These are phyloP conservation scores for Rhodotorula toruloides DNA, from an alignment of 768 basidiomycete genomes.

Conservation along the genomic window DNA sequence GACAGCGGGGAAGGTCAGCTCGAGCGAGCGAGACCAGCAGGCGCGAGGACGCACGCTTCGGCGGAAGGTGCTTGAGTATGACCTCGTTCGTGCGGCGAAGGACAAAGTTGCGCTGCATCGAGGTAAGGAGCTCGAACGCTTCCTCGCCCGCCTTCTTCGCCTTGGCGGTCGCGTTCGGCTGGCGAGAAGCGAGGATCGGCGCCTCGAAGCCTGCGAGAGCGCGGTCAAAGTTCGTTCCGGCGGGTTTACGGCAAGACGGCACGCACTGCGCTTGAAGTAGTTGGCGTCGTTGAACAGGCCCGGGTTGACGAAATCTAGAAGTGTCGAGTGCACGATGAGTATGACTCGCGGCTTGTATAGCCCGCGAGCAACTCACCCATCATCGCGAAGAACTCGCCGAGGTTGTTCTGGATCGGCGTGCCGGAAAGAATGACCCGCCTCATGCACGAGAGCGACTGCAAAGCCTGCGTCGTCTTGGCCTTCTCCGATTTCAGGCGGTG, in stretches of 20 bases:
- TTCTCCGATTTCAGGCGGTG: constrained; percentile 88
- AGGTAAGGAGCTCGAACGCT: constrained; percentile 64
- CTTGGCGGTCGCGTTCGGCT: constrained; percentile 64
- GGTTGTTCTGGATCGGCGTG: constrained; percentile 90
- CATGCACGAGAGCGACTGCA: constrained; percentile 67
- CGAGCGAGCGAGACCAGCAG: neutral
- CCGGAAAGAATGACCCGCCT: constrained; percentile 85
- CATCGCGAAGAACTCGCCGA: constrained; percentile 95
- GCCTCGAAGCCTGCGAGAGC: constrained; percentile 66
- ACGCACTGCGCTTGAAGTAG: constrained; percentile 45
- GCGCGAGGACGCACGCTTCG: constrained; percentile 63
- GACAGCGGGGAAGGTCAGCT: neutral
- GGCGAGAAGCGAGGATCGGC: constrained; percentile 79
- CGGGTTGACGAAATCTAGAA: constrained; percentile 83
- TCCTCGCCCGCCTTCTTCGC: constrained; percentile 73
- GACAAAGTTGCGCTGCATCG: constrained; percentile 57
- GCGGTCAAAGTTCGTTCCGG: rapidly evolving
- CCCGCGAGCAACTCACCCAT: constrained; percentile 50
- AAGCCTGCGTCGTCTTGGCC: constrained; percentile 82
- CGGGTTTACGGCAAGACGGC: too few relatives aligned
- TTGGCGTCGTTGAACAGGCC: constrained; percentile 60
- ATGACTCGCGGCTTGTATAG: neutral
- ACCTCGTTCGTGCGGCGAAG: constrained; percentile 79
- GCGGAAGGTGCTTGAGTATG: constrained; percentile 75
- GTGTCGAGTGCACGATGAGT: neutral